Evolutionary conservation across 2,329 filamentous ascomycete species (phyloP), one percentile per base, ranked within the genome.

Genomic region (Verticillium nonalfalfae): DNA sequence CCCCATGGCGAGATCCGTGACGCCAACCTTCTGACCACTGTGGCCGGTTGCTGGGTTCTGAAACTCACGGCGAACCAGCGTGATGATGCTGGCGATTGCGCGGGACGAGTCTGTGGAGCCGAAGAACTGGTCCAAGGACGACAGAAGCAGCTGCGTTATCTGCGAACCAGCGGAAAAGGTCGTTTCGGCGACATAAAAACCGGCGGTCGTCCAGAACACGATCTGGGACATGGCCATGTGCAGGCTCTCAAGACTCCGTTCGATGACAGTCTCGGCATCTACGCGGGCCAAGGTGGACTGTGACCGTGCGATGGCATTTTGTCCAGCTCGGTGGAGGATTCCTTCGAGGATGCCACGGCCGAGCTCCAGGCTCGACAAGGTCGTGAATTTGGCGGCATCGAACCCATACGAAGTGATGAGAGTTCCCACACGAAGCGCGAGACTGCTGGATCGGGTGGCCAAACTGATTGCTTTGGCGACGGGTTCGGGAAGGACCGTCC

Each of bases 101-200:
- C 86, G 76, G 1, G 86, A 89, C 2, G 86, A 88, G 69, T 90
- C 87, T n/a, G 87, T 89, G 2, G 85, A 87, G 14, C 87, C 87
- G 34, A 89, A 83, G 45, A 89, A 81, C 64, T 86, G 83, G 68
- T 90, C 86, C 26, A 90, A 74, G 0, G 83, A 81, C 2, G 80
- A 80, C 9, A 89, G 74, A 0, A 87, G 73, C 36, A 87, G 73
- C 62, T 86, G 84, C 0, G 85, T 85, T 6, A 84, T 71, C 58
- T 86, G 81, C 7, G 83, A 85, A 5, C 79, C 79, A 14, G 80
- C 77, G 18, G 80, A 80, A 15, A 87, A 72, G 4, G 84, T 80
- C 1, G 83, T 81, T 10, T 79, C 79, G 1, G 84, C 85, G 10
- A 87, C 68, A 56, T 85, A 78, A 66, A 88, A 88, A 56, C 85